Evolutionary conservation across 345 rosid genomes (phyloP), one percentile per base, ranked within the genome.

Genomic region (Streptanthus diversifolius): DNA sequence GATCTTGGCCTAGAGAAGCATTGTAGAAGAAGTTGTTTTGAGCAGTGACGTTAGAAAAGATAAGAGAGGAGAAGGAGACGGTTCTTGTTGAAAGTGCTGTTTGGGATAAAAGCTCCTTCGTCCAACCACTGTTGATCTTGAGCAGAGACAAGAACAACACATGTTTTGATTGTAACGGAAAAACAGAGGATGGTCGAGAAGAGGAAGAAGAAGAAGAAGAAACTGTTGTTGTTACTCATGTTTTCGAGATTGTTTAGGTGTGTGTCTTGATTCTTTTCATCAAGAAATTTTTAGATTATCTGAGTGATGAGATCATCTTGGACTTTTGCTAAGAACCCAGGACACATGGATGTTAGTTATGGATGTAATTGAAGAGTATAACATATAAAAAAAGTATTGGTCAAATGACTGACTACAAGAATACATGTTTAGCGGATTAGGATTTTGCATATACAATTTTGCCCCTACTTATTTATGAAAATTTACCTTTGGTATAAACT

Each of bases 21-120:
- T 63, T 72, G 41, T 58, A 76, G 74, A 68, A 79, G 48, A 81
- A 73, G 7, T 48, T 66, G 2, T 51, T 75, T 13, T 14, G 81
- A 60, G 17, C 0, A 8, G 70, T 27, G 61, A 71, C 77, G 39
- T 77, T 70, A 15, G 69, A 39, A 6, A 7, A 79, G 77, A 13
- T 59, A 65, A 71, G 73, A 65, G 30, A 66, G 68, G 60, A 64
- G 63, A 36, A 32, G 56, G 25, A 70, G 39, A 44, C 41, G 77
- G 51, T 77, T 71, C 0, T 49, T 66, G 52, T 69, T 11, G 21
- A 65, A 73, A 43, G 27, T 54, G 15, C 35, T 45, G 55, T 64
- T 54, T 17, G 65, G 29, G 8, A 13, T 43, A 18, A 73, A 72
- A 62, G 36, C 61, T 71, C 37, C 68, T 12, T 32, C 11, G 40